Base-by-base conservation (phyloP, 1,284 basidiomycete species). In the Heterobasidion annosum region DNA sequence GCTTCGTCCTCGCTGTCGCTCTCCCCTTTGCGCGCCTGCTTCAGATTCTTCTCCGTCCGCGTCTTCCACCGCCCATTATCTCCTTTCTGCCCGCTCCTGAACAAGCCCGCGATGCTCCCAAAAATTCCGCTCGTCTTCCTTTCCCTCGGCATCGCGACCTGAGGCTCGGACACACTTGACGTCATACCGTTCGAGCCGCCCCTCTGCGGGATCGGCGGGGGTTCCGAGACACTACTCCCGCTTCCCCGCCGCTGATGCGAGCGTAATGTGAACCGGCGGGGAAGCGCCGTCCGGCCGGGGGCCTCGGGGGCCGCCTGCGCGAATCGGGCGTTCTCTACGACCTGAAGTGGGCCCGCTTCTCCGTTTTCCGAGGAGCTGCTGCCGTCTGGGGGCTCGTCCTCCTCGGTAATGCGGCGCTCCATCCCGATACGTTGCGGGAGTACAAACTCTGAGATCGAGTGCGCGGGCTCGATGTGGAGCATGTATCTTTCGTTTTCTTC, bases 241-340 rank as follows among this genome's bases (percentile, higher is more conserved):
- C 47, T 46, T 5, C 51, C 53, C 13, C 52, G 58, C 12, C 48
- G n/a, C 34, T 48, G 56, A 10, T 49, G 40, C 2, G 42, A 3
- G 5, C 48, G 55, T 7, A 54, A 19, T 9, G 55, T 51, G 50
- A 54, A 55, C 51, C 18, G 33, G 35, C 48, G 47, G 34, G 37
- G 19, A 5, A 15, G 37, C 43, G 15, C 15, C 48, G 48, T 16
- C 32, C 44, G n/a, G 19, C n/a, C 16, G 13, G 37, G 10, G n/a
- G 37, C 10, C 10, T 10, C 10, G 12, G 37, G n/a, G 2, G 12
- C 6, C 15, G 53, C 12, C n/a, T 47, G 6, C 7, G 53, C 59
- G 57, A 83, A 87, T 2, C 77, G 75, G 16, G 77, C 70, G 57
- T 88, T 88, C 59, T 87, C 84, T 45, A 81, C 73, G 8, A 84